Evolutionary conservation across 305 asterid species (phyloP).

Genomic region (Plantago coronopus): DNA sequence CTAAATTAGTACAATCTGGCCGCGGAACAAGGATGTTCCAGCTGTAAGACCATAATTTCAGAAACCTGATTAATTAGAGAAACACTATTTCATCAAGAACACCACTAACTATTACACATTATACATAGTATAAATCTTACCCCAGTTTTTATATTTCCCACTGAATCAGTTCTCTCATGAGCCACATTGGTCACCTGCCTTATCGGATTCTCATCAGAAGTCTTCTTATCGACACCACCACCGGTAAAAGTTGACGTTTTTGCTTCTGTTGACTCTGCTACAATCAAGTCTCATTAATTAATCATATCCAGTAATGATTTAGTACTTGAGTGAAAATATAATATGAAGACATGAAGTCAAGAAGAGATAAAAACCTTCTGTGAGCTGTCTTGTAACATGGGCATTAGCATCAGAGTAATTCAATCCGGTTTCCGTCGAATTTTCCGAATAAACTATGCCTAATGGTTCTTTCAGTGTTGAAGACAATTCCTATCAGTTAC

Average conservation of each 20-base stretch:
- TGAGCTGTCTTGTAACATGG: constrained; percentile 16
- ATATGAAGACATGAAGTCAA: not conserved
- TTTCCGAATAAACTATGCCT: constrained; percentile 13
- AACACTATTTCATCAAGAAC: constrained; percentile 24
- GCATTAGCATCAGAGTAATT: constrained; percentile 13
- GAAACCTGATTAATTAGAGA: too few relatives aligned
- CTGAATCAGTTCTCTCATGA: constrained; percentile 26
- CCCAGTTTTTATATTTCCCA: constrained; percentile 21
- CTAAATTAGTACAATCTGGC: too few relatives aligned
- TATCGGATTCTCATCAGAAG: constrained; percentile 44
- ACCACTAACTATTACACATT: constrained; percentile 22
- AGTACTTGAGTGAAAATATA: not conserved
- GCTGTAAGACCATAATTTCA: not conserved
- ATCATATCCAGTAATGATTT: not conserved
- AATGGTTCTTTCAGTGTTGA: constrained; percentile 4
- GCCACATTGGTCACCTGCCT: constrained; percentile 54
- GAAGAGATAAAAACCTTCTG: constrained; percentile 9
- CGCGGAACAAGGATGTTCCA: not conserved
- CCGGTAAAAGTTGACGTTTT: constrained; percentile 23
- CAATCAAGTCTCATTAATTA: constrained; percentile 11
- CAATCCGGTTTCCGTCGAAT: constrained; percentile 2
- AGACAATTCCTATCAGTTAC: constrained; percentile 12
- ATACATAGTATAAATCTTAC: not conserved
- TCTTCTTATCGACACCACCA: constrained; percentile 20
- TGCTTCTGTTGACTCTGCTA: constrained; percentile 42